Conservation (phyloP, 2,329 filamentous ascomycete genomes). For the Exophiala mesophila region DNA sequence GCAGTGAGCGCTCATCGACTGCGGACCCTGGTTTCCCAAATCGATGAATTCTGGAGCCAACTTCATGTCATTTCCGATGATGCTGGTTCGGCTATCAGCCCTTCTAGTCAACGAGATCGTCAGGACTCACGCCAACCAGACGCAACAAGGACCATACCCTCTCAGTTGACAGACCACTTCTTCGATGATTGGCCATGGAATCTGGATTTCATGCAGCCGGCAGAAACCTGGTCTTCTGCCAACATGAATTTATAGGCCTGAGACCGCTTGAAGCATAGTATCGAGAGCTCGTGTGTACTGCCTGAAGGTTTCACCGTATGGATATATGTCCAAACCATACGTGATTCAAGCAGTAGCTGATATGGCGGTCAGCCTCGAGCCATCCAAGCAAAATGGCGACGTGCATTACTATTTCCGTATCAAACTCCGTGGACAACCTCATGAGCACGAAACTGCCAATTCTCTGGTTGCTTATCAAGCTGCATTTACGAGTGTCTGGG, state of each 20-base stretch:
- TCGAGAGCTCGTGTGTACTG: too few relatives aligned
- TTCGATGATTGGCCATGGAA: slow-evolving; percentile 41
- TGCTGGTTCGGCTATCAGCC: not conserved
- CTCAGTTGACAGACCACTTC: slow-evolving; percentile 39
- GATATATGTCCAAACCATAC: too few relatives aligned
- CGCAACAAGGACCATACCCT: slow-evolving; percentile 30
- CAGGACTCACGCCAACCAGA: slow-evolving; percentile 14
- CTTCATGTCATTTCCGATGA: slow-evolving; percentile 8
- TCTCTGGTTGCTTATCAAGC: too few relatives aligned
- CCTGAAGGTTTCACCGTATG: too few relatives aligned
- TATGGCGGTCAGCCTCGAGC: too few relatives aligned
- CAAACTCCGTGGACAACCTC: too few relatives aligned
- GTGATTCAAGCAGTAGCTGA: too few relatives aligned
- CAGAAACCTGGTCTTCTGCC: slow-evolving; percentile 12
- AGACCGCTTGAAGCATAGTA: slow-evolving; percentile 5
- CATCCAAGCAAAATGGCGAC: too few relatives aligned
- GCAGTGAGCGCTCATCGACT: slow-evolving; percentile 38
- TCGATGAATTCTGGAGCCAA: slow-evolving; percentile 41
- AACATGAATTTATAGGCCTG: too few relatives aligned
- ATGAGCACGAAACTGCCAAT: too few relatives aligned
- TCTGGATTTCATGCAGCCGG: slow-evolving; percentile 15
- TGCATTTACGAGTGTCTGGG: too few relatives aligned
- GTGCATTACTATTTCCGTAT: too few relatives aligned
- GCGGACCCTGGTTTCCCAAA: slow-evolving; percentile 39
- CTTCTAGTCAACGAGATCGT: slow-evolving; percentile 3